These are phyloP conservation scores for Talaromyces adpressus DNA, from an alignment of 495 filamentous ascomycete species.

Conservation along the genomic window DNA sequence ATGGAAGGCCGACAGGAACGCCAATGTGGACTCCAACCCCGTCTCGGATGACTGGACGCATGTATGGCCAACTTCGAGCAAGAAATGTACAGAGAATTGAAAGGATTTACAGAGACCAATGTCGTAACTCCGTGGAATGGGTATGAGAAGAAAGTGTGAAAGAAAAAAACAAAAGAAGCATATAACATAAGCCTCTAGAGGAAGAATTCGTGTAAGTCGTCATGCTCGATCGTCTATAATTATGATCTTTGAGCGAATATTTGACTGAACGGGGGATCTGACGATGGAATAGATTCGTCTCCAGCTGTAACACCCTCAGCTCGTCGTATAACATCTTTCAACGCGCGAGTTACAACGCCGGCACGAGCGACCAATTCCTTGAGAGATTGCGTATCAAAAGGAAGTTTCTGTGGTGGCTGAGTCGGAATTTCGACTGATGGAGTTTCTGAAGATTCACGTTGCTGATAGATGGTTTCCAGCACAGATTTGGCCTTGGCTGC, in stretches of 20 bases:
- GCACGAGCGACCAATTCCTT: constrained; percentile 82
- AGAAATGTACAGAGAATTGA: constrained; percentile 1
- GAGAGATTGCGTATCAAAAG: constrained; percentile 86
- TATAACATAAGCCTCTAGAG: not conserved
- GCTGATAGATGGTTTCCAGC: constrained; percentile 75
- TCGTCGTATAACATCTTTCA: constrained; percentile 71
- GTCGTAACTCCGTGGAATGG: constrained; percentile 13
- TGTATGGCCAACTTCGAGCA: not conserved
- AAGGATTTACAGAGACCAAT: constrained; percentile 6
- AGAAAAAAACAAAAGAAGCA: not conserved
- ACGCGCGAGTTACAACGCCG: constrained; percentile 61
- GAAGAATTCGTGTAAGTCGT: not conserved
- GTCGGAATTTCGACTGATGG: constrained; percentile 31
- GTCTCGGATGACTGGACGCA: not conserved
- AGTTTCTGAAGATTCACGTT: constrained; percentile 46
- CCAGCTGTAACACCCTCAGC: constrained; percentile 67
- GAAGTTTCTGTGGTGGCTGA: constrained; percentile 64
- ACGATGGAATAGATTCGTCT: constrained; percentile 31
- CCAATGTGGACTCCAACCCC: not conserved
- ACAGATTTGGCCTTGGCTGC: constrained; percentile 67
- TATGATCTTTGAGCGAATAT: constrained; percentile 35
- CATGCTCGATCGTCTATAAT: not conserved
- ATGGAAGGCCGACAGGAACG: not conserved
- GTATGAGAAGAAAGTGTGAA: constrained; percentile 14
- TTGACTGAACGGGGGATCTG: constrained; percentile 37